Percentiles rank a stretch among this genome's conserved stretches.
Conservation (phyloP, 1,284 basidiomycete species). For the Pascua guehoae region DNA sequence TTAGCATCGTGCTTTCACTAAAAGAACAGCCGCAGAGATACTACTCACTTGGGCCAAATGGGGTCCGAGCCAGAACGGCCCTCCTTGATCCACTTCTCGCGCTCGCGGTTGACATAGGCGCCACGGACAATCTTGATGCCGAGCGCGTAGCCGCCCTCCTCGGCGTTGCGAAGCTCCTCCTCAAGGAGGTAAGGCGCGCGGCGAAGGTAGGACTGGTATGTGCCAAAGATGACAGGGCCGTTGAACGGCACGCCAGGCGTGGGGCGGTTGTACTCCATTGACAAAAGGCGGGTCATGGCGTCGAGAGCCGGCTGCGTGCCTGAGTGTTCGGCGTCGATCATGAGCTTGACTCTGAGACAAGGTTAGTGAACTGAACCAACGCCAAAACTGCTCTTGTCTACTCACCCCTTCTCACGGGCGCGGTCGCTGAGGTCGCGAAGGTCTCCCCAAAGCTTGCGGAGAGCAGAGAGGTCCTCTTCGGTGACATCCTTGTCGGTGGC, state of each 20-base stretch:
- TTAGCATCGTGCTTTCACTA: too few species aligned
- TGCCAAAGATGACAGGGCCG: slow-evolving; percentile 54
- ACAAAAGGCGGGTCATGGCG: slow-evolving; percentile 68
- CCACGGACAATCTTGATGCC: slow-evolving; percentile 94
- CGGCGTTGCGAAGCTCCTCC: slow-evolving; percentile 66
- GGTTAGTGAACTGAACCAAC: too few species aligned
- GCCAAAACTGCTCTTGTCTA: too few species aligned
- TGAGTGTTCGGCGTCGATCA: slow-evolving; percentile 75
- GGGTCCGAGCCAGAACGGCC: slow-evolving; percentile 45
- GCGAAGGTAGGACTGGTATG: slow-evolving; percentile 79
- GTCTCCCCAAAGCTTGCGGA: slow-evolving; percentile 61
- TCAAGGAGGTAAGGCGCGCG: slow-evolving; percentile 61
- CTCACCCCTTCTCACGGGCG: slow-evolving; percentile 53
- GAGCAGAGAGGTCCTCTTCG: slow-evolving; percentile 57
- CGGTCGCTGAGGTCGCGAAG: slow-evolving; percentile 59
- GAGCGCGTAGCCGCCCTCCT: slow-evolving; percentile 67
- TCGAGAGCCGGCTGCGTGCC: slow-evolving; percentile 83
- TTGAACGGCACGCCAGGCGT: slow-evolving; percentile 18
- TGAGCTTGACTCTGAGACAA: slow-evolving; percentile 51
- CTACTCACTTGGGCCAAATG: slow-evolving; percentile 42
- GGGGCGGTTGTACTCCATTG: slow-evolving; percentile 66
- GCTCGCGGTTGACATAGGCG: slow-evolving; percentile 81
- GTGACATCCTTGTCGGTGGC: slow-evolving; percentile 38
- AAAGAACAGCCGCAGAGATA: too few species aligned
- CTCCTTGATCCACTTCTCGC: slow-evolving; percentile 42